Evolutionary conservation across 208 protist genomes (phyloP).

Genomic region (Leishmania tarentolae): DNA sequence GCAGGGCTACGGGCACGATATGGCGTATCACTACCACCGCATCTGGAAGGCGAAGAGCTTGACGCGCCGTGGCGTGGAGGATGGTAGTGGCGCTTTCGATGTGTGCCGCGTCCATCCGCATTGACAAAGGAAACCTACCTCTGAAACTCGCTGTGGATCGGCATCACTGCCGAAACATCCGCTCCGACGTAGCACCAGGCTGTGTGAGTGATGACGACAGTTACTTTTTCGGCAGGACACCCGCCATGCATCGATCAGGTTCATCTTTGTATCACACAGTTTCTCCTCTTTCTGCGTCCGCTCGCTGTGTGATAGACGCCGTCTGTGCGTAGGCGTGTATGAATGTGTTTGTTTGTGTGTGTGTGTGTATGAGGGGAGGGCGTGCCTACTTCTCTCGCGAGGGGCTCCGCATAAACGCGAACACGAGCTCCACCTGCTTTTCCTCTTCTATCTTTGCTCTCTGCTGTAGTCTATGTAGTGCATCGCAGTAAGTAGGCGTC

Average conservation of each 20-base stretch:
- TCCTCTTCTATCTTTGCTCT: not conserved
- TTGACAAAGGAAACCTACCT: not conserved
- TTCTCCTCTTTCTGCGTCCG: slow-evolving; percentile 7
- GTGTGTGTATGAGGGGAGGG: no score
- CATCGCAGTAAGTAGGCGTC: not conserved
- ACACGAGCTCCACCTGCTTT: not conserved
- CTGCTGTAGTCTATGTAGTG: not conserved
- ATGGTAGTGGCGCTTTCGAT: slow-evolving; percentile 82
- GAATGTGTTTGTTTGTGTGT: not conserved
- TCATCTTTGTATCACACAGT: not conserved
- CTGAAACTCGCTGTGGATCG: not conserved
- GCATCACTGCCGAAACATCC: not conserved
- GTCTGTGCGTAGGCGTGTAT: not conserved
- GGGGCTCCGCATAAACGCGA: not conserved
- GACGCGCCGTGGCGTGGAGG: slow-evolving; percentile 74
- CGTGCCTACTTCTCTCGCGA: not conserved
- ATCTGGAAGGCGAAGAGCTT: slow-evolving; percentile 89
- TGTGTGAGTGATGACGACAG: not conserved
- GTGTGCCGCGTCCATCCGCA: slow-evolving; percentile 66
- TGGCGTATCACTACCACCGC: slow-evolving; percentile 92
- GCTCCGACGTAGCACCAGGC: no score
- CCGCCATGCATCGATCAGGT: not conserved
- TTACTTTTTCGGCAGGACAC: no score
- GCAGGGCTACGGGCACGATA: slow-evolving; percentile 84
- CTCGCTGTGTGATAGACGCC: not conserved